Base-by-base conservation (phyloP, 192 early-diverging fungal genomes). In the Backusella macrospora region DNA sequence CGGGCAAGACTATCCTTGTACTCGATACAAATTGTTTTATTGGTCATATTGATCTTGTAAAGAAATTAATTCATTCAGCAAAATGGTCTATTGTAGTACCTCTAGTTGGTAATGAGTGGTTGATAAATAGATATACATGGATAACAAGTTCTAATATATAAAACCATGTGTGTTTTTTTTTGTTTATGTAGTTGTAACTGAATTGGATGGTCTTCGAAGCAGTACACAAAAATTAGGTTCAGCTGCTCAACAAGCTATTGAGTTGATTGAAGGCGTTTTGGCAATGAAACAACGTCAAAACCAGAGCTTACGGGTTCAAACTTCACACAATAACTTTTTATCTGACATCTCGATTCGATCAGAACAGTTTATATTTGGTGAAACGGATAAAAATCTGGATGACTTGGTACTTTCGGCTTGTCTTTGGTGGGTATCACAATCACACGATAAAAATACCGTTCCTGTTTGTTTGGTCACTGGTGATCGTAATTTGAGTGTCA, bases 21-120 rank as follows among this genome's bases (percentile, higher is more conserved):
- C 76, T 89, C 39, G 87, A 89, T 71, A 89, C 87, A 18, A 89
- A 89, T 74, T 89, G 86, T 52, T 75, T 89, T 63, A 81, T 89
- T 38, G 83, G 81, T 9, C 82, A 89, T 52, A 71, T 86, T 71
- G 78, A 79, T 5, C 46, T 70, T 21, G 74, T 89, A 6, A 79
- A 80, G 34, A 81, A 80, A 40, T 14, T 89, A 6, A 77, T 89
- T 40, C 21, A 73, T 14, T 75, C 73, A 44, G 79, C 78, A 38
- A 80, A 81, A 68, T 89, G 85, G 85, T 70, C 76, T 6, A 80
- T 89, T 34, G 76, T 89, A 14, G 78, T 89, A 14, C 87, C 87
- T 15, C 66, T 86, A 65, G 85, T 82, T 46, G 83, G 83, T 84
- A 75, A 82, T 55, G 68, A 29, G 67, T 44, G 13, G 47, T 39